A percentile compares a stretch with the other conserved stretches of the same genome.
Conservation (phyloP, 2,329 filamentous ascomycete genomes). For the Fusarium subglutinans region DNA sequence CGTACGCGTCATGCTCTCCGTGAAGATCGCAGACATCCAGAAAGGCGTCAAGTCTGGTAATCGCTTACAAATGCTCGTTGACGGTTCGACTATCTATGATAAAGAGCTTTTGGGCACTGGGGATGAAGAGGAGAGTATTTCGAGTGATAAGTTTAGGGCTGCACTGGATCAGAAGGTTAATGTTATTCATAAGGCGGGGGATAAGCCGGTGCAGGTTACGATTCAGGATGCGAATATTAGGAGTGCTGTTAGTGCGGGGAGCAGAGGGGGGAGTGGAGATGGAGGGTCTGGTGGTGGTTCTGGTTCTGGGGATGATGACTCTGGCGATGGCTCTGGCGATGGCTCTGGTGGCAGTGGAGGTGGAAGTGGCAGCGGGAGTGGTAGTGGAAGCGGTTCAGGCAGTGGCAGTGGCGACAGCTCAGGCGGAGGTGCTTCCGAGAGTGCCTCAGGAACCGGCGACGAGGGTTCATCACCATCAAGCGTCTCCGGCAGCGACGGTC, state of each 20-base stretch:
- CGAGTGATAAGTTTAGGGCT: conserved; percentile 1
- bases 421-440: background rate
- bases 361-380: no score
- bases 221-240: conserved; percentile 7
- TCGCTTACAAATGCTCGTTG: conserved; percentile 2
- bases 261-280: background rate
- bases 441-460: background rate
- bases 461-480: background rate
- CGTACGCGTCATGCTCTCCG: background rate
- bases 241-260: background rate
- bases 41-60: background rate
- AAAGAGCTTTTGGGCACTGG: background rate
- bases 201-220: conserved; percentile 3
- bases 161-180: conserved; percentile 9
- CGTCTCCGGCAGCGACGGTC: background rate
- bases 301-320: background rate
- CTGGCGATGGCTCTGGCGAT: background rate
- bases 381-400: background rate
- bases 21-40: background rate
- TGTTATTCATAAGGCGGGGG: conserved; percentile 1
- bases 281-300: background rate
- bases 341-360: background rate
- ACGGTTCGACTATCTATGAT: background rate
- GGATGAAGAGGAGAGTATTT: background rate
- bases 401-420: background rate